Conservation (phyloP, 345 rosid species). For the Eucalyptus curtisii region DNA sequence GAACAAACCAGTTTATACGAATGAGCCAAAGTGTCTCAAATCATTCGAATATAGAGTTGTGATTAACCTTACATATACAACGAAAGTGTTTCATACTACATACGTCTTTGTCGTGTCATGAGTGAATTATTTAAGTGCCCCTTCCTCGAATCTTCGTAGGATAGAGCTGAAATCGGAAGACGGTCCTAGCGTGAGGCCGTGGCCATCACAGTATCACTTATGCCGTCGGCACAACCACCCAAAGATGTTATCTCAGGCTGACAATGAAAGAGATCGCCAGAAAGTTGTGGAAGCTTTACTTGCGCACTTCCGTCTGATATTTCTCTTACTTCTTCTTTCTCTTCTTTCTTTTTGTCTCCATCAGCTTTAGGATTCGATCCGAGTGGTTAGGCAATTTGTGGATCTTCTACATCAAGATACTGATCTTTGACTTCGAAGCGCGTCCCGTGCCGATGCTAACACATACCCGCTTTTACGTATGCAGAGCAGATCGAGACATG, state of each 20-base stretch:
- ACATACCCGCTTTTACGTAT: neutral
- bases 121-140: neutral
- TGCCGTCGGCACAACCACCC: neutral
- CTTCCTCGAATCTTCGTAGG: neutral
- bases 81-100: neutral
- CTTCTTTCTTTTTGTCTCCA: neutral
- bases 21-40: neutral
- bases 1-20: neutral
- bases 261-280: neutral
- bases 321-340: neutral
- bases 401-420: neutral
- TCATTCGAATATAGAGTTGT: neutral
- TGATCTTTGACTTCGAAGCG: neutral
- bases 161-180: neutral
- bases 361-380: neutral
- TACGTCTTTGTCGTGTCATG: neutral
- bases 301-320: neutral
- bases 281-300: neutral
- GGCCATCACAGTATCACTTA: neutral
- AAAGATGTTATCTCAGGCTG: neutral
- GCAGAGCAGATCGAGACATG: neutral
- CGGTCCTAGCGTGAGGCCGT: neutral
- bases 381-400: neutral
- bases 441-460: neutral
- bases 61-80: neutral